Evolutionary conservation across 305 asterid genomes (phyloP).

Genomic region (Solanum hybrid): DNA sequence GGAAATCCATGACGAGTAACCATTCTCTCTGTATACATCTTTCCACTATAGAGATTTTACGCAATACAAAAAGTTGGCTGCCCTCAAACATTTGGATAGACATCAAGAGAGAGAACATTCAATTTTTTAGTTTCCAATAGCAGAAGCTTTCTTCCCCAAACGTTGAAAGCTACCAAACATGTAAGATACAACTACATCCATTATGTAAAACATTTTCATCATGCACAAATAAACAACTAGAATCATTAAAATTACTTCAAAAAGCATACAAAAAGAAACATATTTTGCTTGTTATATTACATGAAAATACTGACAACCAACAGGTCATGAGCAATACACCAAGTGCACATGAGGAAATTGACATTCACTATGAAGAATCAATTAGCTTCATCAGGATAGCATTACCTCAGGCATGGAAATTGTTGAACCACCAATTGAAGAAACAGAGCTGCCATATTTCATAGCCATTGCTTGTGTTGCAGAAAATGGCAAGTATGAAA

Average conservation of each 20-base stretch:
- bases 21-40: not conserved
- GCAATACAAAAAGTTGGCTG: not conserved
- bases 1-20: not conserved
- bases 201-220: not conserved
- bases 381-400: not conserved
- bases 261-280: not conserved
- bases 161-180: not conserved
- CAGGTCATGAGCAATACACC: not conserved
- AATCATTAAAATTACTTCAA: not conserved
- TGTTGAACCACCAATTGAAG: conserved; percentile 52
- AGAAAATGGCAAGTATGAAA: conserved; percentile 64
- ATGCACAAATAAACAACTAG: not conserved
- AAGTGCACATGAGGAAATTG: not conserved
- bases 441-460: conserved; percentile 46
- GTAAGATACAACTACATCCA: not conserved
- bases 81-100: not conserved
- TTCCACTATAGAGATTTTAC: not conserved
- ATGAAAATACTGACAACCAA: not conserved
- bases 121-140: not conserved
- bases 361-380: not conserved
- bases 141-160: not conserved
- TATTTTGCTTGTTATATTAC: not conserved
- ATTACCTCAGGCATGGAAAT: conserved; percentile 76
- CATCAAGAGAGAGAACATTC: not conserved
- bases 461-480: conserved; percentile 46